Conservation (phyloP, 768 basidiomycete genomes). For the Pleurotus salmoneostramineus region DNA sequence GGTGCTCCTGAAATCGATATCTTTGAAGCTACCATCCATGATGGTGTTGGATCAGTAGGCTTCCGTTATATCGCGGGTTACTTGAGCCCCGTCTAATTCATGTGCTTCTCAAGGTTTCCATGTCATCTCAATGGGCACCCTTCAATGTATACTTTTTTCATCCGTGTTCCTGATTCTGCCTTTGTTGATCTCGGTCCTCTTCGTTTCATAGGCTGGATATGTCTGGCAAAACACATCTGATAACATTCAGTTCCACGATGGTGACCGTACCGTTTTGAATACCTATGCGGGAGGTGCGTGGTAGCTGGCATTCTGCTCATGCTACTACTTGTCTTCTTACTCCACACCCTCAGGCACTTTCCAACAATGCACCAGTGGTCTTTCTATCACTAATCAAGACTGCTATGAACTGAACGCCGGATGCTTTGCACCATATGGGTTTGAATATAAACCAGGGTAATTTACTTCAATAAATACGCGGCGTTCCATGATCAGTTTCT, state of each 20-base stretch:
- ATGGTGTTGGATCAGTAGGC: constrained; percentile 22
- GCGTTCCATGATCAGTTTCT: no score
- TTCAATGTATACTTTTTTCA: constrained; percentile 45
- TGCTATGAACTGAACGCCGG: constrained; percentile 51
- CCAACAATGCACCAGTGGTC: constrained; percentile 73
- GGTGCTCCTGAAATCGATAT: constrained; percentile 71
- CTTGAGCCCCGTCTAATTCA: not conserved
- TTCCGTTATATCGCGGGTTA: not conserved
- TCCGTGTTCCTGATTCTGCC: no score
- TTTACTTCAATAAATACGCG: constrained; percentile 5
- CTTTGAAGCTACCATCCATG: constrained; percentile 47
- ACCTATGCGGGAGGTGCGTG: constrained; percentile 54
- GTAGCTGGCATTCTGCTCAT: no score
- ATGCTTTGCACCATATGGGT: constrained; percentile 34
- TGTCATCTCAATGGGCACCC: constrained; percentile 52
- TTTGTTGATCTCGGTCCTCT: not conserved
- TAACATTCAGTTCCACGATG: constrained; percentile 47
- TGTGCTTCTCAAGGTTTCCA: constrained; percentile 36
- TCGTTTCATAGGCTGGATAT: constrained; percentile 50
- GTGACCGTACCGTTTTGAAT: constrained; percentile 43
- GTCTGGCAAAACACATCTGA: constrained; percentile 47
- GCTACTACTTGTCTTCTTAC: no score
- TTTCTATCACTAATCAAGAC: constrained; percentile 54
- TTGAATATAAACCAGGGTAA: constrained; percentile 49
- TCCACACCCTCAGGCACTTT: constrained; percentile 39